A percentile compares a stretch with the other conserved stretches of the same genome.
These are phyloP conservation scores for Garcia nutans DNA, from an alignment of 345 rosid species.

Conservation along the genomic window DNA sequence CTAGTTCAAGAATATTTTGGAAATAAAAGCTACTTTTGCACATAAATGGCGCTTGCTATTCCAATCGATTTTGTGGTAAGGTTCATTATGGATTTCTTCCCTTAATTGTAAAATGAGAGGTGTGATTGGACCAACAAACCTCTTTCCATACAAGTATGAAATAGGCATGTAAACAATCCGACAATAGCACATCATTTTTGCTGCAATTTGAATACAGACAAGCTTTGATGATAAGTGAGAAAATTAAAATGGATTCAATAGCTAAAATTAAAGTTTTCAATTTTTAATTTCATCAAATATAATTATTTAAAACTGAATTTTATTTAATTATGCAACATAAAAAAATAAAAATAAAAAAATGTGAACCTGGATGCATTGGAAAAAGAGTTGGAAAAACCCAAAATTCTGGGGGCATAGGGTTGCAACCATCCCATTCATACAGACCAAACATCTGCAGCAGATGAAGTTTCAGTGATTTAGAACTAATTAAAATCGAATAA, in stretches of 20 bases:
- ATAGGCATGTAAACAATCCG: constrained; percentile 19
- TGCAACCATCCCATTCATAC: constrained; percentile 12
- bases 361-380: constrained; percentile 17
- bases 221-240: too few relatives aligned
- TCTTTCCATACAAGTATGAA: constrained; percentile 17
- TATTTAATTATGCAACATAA: too few relatives aligned
- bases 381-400: background rate
- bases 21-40: background rate
- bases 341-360: background rate
- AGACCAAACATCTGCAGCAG: constrained; percentile 8
- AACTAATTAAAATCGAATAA: too few relatives aligned
- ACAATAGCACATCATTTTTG: constrained; percentile 17
- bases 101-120: constrained; percentile 15
- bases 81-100: constrained; percentile 14
- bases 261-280: too few relatives aligned
- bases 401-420: constrained; percentile 14
- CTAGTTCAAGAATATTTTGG: background rate
- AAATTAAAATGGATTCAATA: too few relatives aligned
- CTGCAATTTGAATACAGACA: background rate
- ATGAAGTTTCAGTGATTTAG: too few relatives aligned
- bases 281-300: too few relatives aligned
- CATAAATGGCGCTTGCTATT: background rate
- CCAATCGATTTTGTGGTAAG: constrained; percentile 8
- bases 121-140: constrained; percentile 19
- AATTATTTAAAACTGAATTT: too few relatives aligned